Conservation (phyloP, 2,329 filamentous ascomycete genomes). For the Coniochaeta ligniaria region DNA sequence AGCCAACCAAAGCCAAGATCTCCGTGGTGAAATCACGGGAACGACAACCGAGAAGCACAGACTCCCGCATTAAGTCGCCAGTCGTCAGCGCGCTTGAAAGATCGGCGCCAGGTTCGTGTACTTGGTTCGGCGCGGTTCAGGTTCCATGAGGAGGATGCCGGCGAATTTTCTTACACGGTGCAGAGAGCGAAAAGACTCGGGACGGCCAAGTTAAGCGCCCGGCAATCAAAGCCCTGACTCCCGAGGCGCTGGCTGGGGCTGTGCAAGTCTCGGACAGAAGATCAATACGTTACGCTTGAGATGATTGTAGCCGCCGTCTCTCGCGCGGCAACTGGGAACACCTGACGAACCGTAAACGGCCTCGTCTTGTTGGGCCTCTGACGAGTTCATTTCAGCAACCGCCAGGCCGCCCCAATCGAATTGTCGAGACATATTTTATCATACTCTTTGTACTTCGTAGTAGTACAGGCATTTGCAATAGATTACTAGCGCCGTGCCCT, state of each 20-base stretch:
- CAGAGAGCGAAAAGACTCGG: background rate
- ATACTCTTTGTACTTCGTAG: no score
- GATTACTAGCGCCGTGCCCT: background rate
- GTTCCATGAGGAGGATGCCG: background rate
- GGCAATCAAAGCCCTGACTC: background rate
- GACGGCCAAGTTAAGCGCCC: background rate
- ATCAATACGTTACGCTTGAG: background rate
- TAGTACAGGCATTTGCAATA: background rate
- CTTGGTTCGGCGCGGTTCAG: background rate
- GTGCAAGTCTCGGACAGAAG: background rate
- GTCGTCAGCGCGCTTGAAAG: background rate
- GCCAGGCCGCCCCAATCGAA: constrained; percentile 1
- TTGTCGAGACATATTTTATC: background rate
- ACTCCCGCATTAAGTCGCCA: background rate
- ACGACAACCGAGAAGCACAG: background rate
- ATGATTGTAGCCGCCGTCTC: background rate
- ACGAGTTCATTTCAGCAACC: constrained; percentile 1
- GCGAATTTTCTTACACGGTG: background rate
- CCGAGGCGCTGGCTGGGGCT: background rate
- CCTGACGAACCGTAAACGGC: background rate
- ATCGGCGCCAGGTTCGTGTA: background rate
- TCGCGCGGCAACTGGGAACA: background rate
- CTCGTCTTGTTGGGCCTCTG: background rate
- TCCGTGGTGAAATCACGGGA: background rate
- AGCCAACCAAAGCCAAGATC: background rate